Evolutionary conservation across 352 stramenopile genomes (phyloP).

Genomic region (Pythium sukuiense): DNA sequence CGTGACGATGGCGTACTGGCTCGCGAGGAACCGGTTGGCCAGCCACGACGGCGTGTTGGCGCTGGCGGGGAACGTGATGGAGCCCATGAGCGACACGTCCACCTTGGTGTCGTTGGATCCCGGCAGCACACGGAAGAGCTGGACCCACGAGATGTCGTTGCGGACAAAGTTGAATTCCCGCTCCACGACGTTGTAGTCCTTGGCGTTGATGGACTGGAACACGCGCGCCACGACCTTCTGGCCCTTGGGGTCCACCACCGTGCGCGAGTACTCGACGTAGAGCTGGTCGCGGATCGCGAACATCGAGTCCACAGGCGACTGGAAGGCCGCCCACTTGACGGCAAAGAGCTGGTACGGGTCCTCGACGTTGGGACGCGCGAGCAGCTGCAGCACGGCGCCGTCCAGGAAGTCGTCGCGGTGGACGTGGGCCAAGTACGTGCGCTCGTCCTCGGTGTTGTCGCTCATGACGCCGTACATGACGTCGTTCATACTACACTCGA

Average conservation of each 20-base stretch:
- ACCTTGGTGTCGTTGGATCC: slow-evolving; percentile 50
- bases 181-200: slow-evolving; percentile 44
- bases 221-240: slow-evolving; percentile 64
- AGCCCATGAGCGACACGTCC: slow-evolving; percentile 44
- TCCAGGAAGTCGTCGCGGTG: slow-evolving; percentile 78
- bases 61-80: slow-evolving; percentile 26
- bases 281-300: slow-evolving; percentile 65
- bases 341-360: slow-evolving; percentile 74
- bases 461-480: slow-evolving; percentile 65
- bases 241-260: slow-evolving; percentile 51
- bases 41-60: slow-evolving; percentile 63
- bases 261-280: slow-evolving; percentile 61
- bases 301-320: slow-evolving; percentile 70
- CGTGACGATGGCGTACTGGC: slow-evolving; percentile 36
- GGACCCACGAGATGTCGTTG: slow-evolving; percentile 49
- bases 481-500: slow-evolving; percentile 73
- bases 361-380: slow-evolving; percentile 38
- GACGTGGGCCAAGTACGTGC: slow-evolving; percentile 58
- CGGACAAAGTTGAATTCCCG: slow-evolving; percentile 67
- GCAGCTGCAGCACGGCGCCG: slow-evolving; percentile 66
- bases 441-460: slow-evolving; percentile 61
- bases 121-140: slow-evolving; percentile 57
- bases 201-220: slow-evolving; percentile 53
- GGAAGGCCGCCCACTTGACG: slow-evolving; percentile 74
- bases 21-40: slow-evolving; percentile 59